Conservation (phyloP, 2,329 filamentous ascomycete species). For the Paraconiothyrium sp. region DNA sequence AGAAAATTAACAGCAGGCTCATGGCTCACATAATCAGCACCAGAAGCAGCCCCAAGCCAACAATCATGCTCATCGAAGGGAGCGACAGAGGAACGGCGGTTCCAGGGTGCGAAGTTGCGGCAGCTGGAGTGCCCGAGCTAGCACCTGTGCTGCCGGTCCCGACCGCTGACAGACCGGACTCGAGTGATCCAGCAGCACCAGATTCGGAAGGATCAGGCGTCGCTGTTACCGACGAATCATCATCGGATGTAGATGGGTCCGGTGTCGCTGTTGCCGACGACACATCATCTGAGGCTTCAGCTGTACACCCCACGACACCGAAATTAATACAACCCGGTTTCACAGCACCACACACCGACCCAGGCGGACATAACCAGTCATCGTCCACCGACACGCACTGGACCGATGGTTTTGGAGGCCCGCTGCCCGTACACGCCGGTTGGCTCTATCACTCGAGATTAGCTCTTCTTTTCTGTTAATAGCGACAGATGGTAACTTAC, state of each 20-base stretch:
- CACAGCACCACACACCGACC: not conserved
- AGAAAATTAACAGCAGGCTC: not conserved
- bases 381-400: constrained; percentile 7
- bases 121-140: not conserved
- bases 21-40: not conserved
- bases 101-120: not conserved
- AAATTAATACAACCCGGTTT: not conserved
- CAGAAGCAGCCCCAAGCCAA: not conserved
- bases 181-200: too few species aligned
- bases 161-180: too few species aligned
- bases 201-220: too few species aligned
- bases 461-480: not conserved
- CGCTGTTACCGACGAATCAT: not conserved
- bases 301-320: not conserved
- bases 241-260: not conserved
- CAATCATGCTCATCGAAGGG: not conserved
- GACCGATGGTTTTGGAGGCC: not conserved
- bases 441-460: not conserved
- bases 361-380: constrained; percentile 5
- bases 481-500: not conserved
- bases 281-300: not conserved
- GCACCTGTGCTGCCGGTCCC: not conserved
- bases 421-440: not conserved
- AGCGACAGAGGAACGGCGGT: not conserved
- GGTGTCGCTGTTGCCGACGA: not conserved